Evolutionary conservation across 2,329 filamentous ascomycete genomes (phyloP).

Genomic region (Colletotrichum eremochloae): DNA sequence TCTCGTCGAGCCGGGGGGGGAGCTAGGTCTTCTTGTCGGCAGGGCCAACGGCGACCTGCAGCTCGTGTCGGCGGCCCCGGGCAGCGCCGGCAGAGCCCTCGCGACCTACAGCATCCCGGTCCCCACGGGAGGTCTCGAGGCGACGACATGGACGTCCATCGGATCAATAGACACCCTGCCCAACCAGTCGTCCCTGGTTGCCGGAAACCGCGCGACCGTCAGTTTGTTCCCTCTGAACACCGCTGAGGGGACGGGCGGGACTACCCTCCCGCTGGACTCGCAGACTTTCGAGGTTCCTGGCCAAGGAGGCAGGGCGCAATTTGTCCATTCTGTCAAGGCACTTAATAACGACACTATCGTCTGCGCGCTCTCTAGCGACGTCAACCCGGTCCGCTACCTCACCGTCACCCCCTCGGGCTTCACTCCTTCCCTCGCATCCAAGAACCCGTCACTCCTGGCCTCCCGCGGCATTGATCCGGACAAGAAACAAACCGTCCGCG

Average conservation of each 20-base stretch:
- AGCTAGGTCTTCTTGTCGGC: slow-evolving; percentile 58
- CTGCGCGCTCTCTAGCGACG: slow-evolving; percentile 58
- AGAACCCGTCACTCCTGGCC: slow-evolving; percentile 47
- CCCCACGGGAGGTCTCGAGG: slow-evolving; percentile 49
- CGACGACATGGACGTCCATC: slow-evolving; percentile 47
- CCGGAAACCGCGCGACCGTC: slow-evolving; percentile 40
- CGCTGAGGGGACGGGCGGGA: slow-evolving; percentile 6
- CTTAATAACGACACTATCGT: slow-evolving; percentile 60
- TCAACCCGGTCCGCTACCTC: slow-evolving; percentile 61
- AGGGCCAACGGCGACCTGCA: slow-evolving; percentile 64
- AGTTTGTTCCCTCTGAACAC: slow-evolving; percentile 41
- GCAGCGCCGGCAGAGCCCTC: slow-evolving; percentile 48
- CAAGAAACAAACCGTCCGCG: slow-evolving; percentile 58
- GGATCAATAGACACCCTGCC: slow-evolving; percentile 39
- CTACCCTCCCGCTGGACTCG: slow-evolving; percentile 23
- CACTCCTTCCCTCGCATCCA: slow-evolving; percentile 52
- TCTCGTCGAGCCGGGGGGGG: slow-evolving; percentile 54
- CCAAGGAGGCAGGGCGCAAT: slow-evolving; percentile 43
- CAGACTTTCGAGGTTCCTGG: slow-evolving; percentile 32
- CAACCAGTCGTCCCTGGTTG: slow-evolving; percentile 34
- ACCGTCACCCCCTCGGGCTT: slow-evolving; percentile 61
- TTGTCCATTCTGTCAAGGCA: slow-evolving; percentile 58
- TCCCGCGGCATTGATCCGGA: slow-evolving; percentile 47
- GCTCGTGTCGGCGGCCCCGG: slow-evolving; percentile 56
- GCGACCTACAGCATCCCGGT: slow-evolving; percentile 45